These are phyloP conservation scores for Radiomyces spectabilis DNA, from an alignment of 192 early-diverging fungal species.

Conservation along the genomic window DNA sequence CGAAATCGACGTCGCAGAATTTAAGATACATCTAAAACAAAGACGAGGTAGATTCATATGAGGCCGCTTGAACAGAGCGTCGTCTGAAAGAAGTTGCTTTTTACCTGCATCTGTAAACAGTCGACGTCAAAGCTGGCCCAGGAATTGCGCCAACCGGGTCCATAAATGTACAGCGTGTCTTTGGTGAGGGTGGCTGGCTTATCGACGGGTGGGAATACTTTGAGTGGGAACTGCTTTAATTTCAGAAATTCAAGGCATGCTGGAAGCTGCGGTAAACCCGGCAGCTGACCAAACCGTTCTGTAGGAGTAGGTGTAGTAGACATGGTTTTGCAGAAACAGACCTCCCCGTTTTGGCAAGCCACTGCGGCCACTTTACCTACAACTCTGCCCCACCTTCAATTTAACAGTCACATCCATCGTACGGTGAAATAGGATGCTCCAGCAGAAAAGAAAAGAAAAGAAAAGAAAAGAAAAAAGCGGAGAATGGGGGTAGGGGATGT, in stretches of 20 bases:
- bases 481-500: not conserved
- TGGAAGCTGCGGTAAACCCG: slow-evolving; percentile 13
- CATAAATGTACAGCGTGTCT: slow-evolving; percentile 44
- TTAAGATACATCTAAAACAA: slow-evolving; percentile 38
- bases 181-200: slow-evolving; percentile 11
- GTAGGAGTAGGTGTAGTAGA: slow-evolving; percentile 3
- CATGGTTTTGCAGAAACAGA: not conserved
- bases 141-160: slow-evolving; percentile 29
- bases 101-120: slow-evolving; percentile 44
- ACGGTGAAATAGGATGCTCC: too few species aligned
- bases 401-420: too few species aligned
- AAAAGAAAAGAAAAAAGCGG: not conserved
- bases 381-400: too few species aligned
- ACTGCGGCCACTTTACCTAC: too few species aligned
- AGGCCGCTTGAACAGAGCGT: too few species aligned
- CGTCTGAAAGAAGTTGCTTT: not conserved
- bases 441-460: not conserved
- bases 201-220: slow-evolving; percentile 24
- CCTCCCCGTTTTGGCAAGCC: not conserved
- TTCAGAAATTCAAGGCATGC: slow-evolving; percentile 21
- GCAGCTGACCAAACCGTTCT: slow-evolving; percentile 4
- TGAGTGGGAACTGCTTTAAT: slow-evolving; percentile 35
- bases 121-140: slow-evolving; percentile 42
- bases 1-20: slow-evolving; percentile 39
- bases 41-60: too few species aligned